phyloP scores from a whole-genome alignment of 176 grass and related monocot genomes.

The Triticum turgidum region DNA sequence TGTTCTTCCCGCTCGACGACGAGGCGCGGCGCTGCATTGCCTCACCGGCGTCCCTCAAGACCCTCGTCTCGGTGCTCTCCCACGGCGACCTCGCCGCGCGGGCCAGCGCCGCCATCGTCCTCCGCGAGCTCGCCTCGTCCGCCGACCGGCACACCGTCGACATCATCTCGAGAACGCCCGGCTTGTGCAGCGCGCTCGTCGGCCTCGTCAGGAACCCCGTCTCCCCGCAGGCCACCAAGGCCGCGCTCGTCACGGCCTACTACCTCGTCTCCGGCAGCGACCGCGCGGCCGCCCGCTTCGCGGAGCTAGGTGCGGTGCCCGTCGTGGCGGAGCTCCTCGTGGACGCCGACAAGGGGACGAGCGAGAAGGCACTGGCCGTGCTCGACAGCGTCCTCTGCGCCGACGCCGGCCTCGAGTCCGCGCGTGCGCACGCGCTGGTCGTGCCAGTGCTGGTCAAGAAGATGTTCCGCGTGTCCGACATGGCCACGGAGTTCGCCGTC shows the following conservation, averaged over 20 bases:
- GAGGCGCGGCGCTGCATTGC: slow-evolving; percentile 43
- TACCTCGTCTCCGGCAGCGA: slow-evolving; percentile 43
- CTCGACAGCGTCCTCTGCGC: slow-evolving; percentile 49
- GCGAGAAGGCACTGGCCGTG: slow-evolving; percentile 67
- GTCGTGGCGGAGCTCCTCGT: slow-evolving; percentile 58
- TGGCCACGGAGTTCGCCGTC: slow-evolving; percentile 90
- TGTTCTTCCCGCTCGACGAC: slow-evolving; percentile 69
- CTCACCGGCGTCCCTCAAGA: slow-evolving; percentile 46
- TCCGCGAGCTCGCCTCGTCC: slow-evolving; percentile 58
- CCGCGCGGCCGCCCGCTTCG: slow-evolving; percentile 28
- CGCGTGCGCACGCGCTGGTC: slow-evolving; percentile 46
- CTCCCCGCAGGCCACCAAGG: slow-evolving; percentile 61
- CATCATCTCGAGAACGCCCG: slow-evolving; percentile 12
- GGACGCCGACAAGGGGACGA: slow-evolving; percentile 62
- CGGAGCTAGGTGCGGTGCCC: slow-evolving; percentile 27
- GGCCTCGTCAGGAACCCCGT: slow-evolving; percentile 44
- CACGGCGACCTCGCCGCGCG: slow-evolving; percentile 40
- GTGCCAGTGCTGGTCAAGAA: slow-evolving; percentile 91
- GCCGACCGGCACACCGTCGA: slow-evolving; percentile 32
- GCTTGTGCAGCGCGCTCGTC: slow-evolving; percentile 43
- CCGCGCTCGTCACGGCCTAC: slow-evolving; percentile 66
- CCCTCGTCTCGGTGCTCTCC: slow-evolving; percentile 42
- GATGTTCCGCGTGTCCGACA: slow-evolving; percentile 85
- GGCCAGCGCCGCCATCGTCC: slow-evolving; percentile 48
- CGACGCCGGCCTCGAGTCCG: slow-evolving; percentile 38